Conservation (phyloP, 805 yeast genomes). For the Ogataea chonburiensis region DNA sequence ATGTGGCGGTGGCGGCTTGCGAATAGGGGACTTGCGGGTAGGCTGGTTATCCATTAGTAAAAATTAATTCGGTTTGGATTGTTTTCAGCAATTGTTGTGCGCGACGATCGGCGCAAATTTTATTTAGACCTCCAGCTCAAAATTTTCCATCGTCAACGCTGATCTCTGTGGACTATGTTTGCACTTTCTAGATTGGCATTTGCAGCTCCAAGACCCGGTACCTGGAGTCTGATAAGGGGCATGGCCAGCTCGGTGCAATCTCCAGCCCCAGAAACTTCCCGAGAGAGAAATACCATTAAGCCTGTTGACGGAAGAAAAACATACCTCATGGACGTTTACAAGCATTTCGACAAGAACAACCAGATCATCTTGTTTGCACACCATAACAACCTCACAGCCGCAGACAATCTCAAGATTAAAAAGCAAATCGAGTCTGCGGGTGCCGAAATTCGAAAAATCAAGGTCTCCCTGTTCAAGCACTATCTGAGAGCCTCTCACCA, state of each 20-base stretch:
- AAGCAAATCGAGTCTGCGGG: constrained; percentile 62
- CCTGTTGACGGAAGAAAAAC: constrained; percentile 77
- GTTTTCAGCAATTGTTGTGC: constrained; percentile 4
- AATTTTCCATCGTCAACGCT: constrained; percentile 7
- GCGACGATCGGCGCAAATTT: constrained; percentile 11
- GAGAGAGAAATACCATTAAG: constrained; percentile 48
- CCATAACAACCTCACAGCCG: constrained; percentile 73
- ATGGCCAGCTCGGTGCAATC: constrained; percentile 1
- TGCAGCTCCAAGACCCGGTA: background rate
- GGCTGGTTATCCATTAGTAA: constrained; percentile 11
- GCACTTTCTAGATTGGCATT: constrained; percentile 2
- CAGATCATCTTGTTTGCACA: constrained; percentile 78
- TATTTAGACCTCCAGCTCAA: too few species aligned
- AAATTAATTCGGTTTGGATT: background rate
- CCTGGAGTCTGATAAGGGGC: background rate
- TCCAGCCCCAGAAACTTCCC: too few species aligned
- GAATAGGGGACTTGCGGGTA: constrained; percentile 25
- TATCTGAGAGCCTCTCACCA: constrained; percentile 70
- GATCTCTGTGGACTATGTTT: constrained; percentile 4
- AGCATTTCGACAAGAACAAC: constrained; percentile 62
- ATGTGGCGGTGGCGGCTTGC: constrained; percentile 47
- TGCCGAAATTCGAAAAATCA: constrained; percentile 64
- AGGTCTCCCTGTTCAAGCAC: constrained; percentile 69
- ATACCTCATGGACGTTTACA: constrained; percentile 76
- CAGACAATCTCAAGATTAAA: constrained; percentile 66